Evolutionary conservation across 345 rosid genomes (phyloP).

Genomic region (Camelina sativa): DNA sequence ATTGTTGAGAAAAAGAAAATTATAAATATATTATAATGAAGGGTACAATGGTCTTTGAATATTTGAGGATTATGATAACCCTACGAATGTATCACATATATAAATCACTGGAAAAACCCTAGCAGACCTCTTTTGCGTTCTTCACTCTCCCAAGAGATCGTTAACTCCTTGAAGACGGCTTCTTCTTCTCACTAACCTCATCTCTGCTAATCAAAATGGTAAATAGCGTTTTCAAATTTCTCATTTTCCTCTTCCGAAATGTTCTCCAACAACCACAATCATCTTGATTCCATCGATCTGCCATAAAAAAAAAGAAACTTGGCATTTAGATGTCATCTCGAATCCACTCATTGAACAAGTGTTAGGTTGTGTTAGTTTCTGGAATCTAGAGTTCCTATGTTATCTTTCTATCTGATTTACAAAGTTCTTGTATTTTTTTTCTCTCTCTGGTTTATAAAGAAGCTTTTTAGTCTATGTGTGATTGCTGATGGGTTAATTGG

Average conservation of each 20-base stretch:
- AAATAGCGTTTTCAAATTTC: conserved; percentile 1
- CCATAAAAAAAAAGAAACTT: not conserved
- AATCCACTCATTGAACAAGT: not conserved
- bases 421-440: not conserved
- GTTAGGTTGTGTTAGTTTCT: not conserved
- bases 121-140: not conserved
- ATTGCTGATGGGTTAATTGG: not conserved
- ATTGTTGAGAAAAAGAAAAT: not conserved
- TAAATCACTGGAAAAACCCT: conserved; percentile 14
- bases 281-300: not conserved
- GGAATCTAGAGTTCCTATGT: not conserved
- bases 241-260: not conserved
- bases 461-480: not conserved
- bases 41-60: not conserved
- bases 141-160: conserved; percentile 21
- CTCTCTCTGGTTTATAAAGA: not conserved
- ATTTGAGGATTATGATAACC: not conserved
- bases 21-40: not conserved
- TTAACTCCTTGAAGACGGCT: conserved; percentile 30
- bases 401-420: not conserved
- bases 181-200: conserved; percentile 10
- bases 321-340: not conserved
- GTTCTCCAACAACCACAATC: not conserved
- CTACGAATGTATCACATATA: not conserved
- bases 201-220: conserved; percentile 41